A percentile compares a stretch with the other conserved stretches of the same genome.
Evolutionary conservation across 2,329 filamentous ascomycete species (phyloP).

Genomic region (Aspergillus floridensis): DNA sequence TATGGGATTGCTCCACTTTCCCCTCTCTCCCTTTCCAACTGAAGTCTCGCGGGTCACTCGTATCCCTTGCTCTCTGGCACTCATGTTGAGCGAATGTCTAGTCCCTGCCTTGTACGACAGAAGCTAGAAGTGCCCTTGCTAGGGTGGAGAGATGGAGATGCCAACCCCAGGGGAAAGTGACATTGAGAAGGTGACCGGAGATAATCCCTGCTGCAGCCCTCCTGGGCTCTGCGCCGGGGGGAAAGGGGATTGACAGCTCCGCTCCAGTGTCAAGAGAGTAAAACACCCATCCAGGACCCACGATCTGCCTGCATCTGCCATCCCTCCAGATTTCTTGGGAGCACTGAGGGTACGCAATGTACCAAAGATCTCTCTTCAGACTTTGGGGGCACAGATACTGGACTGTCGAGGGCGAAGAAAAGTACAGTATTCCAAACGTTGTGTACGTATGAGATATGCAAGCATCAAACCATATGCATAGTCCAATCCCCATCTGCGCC

Average conservation of each 20-base stretch:
- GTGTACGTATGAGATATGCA: slow-evolving; percentile 1
- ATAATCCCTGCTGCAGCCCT: slow-evolving; percentile 3
- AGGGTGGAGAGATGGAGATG: not conserved
- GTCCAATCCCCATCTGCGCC: slow-evolving; percentile 6
- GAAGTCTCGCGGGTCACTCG: not conserved
- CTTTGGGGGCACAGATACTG: not conserved
- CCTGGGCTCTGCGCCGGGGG: slow-evolving; percentile 4
- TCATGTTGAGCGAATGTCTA: not conserved
- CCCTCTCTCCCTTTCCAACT: not conserved
- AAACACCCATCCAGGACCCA: slow-evolving; percentile 3
- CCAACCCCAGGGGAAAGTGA: not conserved
- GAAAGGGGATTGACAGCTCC: slow-evolving; percentile 8
- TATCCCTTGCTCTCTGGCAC: slow-evolving; percentile 16
- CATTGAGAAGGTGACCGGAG: not conserved
- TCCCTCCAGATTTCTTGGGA: not conserved
- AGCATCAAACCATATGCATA: slow-evolving; percentile 3
- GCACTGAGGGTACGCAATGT: not conserved
- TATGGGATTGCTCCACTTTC: not conserved
- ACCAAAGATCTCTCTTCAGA: not conserved
- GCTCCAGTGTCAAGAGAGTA: slow-evolving; percentile 5
- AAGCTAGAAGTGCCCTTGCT: not conserved
- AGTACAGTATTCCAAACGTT: not conserved
- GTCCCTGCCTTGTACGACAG: not conserved
- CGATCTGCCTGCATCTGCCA: slow-evolving; percentile 10
- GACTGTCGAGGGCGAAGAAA: not conserved